A percentile compares a stretch with the other conserved stretches of the same genome.
phyloP scores from a whole-genome alignment of 2,329 filamentous ascomycete genomes.

The Monosporascus sp. region DNA sequence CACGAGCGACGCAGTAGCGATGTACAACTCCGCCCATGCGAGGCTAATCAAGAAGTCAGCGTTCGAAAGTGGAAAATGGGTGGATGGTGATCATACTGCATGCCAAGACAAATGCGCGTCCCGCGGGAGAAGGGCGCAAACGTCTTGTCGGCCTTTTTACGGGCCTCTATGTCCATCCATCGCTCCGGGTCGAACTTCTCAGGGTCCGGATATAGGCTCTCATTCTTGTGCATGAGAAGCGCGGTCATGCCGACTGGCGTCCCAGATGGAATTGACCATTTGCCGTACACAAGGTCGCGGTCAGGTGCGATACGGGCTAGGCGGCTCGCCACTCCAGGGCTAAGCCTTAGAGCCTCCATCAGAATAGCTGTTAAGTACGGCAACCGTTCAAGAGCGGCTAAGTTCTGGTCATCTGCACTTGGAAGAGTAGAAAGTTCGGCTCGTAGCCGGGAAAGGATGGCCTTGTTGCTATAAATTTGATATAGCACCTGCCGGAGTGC shows the following conservation, averaged over 20 bases:
- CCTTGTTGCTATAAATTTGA: neutral
- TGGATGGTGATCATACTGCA: too few species aligned
- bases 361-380: constrained; percentile 1
- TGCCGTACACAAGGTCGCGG: constrained; percentile 1
- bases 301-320: constrained; percentile 2
- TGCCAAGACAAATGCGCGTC: too few species aligned
- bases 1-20: too few species aligned
- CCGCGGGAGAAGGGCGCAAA: too few species aligned
- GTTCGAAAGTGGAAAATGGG: too few species aligned
- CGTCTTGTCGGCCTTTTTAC: neutral
- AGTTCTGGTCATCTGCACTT: too few species aligned
- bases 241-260: constrained; percentile 4
- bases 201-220: neutral
- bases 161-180: neutral
- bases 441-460: neutral
- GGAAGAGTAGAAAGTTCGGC: neutral
- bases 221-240: constrained; percentile 3
- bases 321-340: neutral
- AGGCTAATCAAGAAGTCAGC: too few species aligned
- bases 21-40: too few species aligned
- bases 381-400: neutral
- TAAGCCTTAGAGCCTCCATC: constrained; percentile 3
- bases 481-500: neutral
- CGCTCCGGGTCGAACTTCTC: constrained; percentile 1
- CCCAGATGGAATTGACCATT: constrained; percentile 1